Conservation (phyloP, 2,329 filamentous ascomycete genomes). For the Aspergillus neotritici region DNA sequence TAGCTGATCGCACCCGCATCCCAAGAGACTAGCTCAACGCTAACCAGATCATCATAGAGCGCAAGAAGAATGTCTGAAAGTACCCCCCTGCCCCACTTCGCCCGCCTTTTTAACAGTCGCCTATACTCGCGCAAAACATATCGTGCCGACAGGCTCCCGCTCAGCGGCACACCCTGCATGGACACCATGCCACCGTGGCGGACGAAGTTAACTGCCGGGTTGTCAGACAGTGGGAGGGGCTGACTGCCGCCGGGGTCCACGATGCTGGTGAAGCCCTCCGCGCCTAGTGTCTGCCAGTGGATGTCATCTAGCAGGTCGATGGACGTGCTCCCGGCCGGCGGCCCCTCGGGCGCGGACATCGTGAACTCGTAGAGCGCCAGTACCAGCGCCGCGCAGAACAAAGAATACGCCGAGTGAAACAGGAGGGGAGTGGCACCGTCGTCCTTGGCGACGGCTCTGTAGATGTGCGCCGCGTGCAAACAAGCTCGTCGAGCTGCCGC, state of each 20-base stretch:
- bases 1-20: neutral
- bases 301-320: slow-evolving; percentile 47
- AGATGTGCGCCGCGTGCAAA: slow-evolving; percentile 50
- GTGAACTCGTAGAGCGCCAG: slow-evolving; percentile 51
- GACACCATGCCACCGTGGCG: slow-evolving; percentile 45
- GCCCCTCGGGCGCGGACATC: slow-evolving; percentile 25
- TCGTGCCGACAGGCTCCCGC: slow-evolving; percentile 48
- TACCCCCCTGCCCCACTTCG: slow-evolving; percentile 47
- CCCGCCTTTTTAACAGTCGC: slow-evolving; percentile 49
- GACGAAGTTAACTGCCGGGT: slow-evolving; percentile 41
- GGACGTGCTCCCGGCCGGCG: slow-evolving; percentile 22
- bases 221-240: slow-evolving; percentile 24
- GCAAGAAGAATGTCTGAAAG: slow-evolving; percentile 50
- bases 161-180: slow-evolving; percentile 45
- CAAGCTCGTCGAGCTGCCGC: slow-evolving; percentile 47
- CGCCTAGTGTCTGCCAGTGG: slow-evolving; percentile 45
- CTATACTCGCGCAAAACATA: slow-evolving; percentile 49
- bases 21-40: slow-evolving; percentile 24
- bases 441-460: slow-evolving; percentile 47
- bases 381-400: slow-evolving; percentile 49
- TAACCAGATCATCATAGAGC: slow-evolving; percentile 47
- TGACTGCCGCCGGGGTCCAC: slow-evolving; percentile 30
- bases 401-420: slow-evolving; percentile 46
- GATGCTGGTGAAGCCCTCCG: slow-evolving; percentile 41
- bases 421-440: slow-evolving; percentile 50